Evolutionary conservation across 192 early-diverging fungal species (phyloP).

Genomic region (Backusella morwellensis): DNA sequence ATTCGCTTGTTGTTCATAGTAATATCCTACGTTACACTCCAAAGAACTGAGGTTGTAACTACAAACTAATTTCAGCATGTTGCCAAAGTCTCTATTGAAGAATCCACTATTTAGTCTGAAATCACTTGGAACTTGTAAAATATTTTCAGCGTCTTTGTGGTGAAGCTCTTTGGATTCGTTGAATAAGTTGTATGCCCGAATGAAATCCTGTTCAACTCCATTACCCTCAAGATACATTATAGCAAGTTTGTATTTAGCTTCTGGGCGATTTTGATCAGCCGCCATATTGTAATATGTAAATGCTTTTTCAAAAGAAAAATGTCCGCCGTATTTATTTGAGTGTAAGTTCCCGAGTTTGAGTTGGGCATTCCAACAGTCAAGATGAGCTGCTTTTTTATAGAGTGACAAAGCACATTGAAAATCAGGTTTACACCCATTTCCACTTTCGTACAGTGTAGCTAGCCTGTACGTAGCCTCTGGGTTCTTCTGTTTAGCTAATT

Average conservation of each 20-base stretch:
- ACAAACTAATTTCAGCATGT: neutral
- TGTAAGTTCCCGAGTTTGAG: neutral
- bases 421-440: too few relatives aligned
- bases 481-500: too few relatives aligned
- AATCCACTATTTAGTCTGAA: too few relatives aligned
- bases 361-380: neutral
- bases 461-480: too few relatives aligned
- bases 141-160: neutral
- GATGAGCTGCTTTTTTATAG: too few relatives aligned
- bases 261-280: neutral
- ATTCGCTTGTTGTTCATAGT: too few relatives aligned
- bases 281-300: constrained; percentile 21
- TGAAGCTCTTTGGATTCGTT: too few relatives aligned
- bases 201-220: constrained; percentile 19
- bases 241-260: neutral
- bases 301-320: constrained; percentile 17
- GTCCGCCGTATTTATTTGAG: neutral
- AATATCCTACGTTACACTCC: neutral
- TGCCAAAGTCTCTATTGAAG: too few relatives aligned
- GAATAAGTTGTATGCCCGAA: neutral
- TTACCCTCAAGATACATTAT: neutral
- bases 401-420: too few relatives aligned
- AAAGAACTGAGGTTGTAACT: neutral
- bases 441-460: too few relatives aligned
- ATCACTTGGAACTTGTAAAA: neutral